phyloP scores from a whole-genome alignment of 1,139 yeast species.

The Geotrichum cucujoidarum region DNA sequence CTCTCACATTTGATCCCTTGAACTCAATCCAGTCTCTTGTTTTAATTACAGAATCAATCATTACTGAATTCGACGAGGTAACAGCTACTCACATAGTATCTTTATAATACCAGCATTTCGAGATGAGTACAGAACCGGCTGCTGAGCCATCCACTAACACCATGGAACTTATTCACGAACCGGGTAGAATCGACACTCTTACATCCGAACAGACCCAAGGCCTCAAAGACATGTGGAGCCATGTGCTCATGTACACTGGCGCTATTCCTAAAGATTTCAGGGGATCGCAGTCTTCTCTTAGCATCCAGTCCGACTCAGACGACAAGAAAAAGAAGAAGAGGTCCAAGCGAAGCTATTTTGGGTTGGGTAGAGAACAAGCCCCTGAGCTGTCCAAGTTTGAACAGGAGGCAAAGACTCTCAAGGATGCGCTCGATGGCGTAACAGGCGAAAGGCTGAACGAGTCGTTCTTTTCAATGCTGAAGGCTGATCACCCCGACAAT shows the following conservation, averaged over 20 bases:
- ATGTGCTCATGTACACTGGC: constrained; percentile 58
- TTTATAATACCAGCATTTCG: too few relatives aligned
- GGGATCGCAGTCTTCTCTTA: constrained; percentile 25
- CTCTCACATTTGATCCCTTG: too few relatives aligned
- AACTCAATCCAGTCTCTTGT: too few relatives aligned
- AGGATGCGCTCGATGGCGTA: constrained; percentile 5
- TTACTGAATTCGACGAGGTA: too few relatives aligned
- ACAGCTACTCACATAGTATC: too few relatives aligned
- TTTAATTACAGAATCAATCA: too few relatives aligned
- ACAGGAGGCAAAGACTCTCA: constrained; percentile 10
- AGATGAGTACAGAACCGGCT: too few relatives aligned
- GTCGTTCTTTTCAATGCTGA: constrained; percentile 47
- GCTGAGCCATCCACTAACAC: too few relatives aligned
- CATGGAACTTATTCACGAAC: constrained; percentile 6
- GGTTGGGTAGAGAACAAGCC: constrained; percentile 24
- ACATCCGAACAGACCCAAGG: constrained; percentile 58
- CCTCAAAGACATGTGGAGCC: constrained; percentile 73
- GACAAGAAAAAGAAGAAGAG: constrained; percentile 27
- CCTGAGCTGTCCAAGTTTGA: constrained; percentile 16
- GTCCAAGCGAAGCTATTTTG: constrained; percentile 23
- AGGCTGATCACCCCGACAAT: constrained; percentile 69
- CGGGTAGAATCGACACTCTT: constrained; percentile 49
- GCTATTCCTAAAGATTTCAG: constrained; percentile 44
- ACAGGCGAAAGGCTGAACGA: constrained; percentile 22
- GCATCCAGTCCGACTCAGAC: constrained; percentile 23